A percentile compares a stretch with the other conserved stretches of the same genome.
Evolutionary conservation across 495 filamentous ascomycete genomes (phyloP).

Genomic region (Aspergillus cavernicola): DNA sequence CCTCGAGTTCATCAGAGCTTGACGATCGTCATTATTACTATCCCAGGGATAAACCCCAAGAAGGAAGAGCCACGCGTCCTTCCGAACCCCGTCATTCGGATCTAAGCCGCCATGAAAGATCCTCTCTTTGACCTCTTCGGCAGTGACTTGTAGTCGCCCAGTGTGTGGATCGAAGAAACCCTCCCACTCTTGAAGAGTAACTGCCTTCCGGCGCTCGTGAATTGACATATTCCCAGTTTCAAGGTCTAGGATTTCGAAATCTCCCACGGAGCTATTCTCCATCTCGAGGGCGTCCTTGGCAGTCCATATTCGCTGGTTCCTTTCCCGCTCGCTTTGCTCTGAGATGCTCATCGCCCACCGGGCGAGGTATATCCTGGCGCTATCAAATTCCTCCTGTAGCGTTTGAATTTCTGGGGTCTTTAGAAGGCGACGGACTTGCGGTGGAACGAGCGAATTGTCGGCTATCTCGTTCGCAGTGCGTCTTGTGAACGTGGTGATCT

Average conservation of each 20-base stretch:
- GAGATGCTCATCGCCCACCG: conserved; percentile 98
- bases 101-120: conserved; percentile 94
- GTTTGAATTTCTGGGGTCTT: conserved; percentile 94
- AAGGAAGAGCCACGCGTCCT: conserved; percentile 95
- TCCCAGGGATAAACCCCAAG: conserved; percentile 91
- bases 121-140: conserved; percentile 90
- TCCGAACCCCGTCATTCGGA: conserved; percentile 83
- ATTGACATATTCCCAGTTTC: conserved; percentile 68
- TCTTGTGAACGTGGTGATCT: conserved; percentile 92
- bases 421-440: conserved; percentile 79
- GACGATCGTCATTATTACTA: conserved; percentile 74
- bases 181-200: conserved; percentile 84
- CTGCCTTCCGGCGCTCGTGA: conserved; percentile 66
- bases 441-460: conserved; percentile 83
- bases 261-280: conserved; percentile 88
- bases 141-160: conserved; percentile 70
- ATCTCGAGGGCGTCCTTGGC: conserved; percentile 88
- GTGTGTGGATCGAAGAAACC: conserved; percentile 71
- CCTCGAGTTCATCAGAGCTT: conserved; percentile 74
- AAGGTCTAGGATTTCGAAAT: conserved; percentile 90
- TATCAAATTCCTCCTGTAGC: conserved; percentile 94
- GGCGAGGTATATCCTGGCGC: conserved; percentile 87
- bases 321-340: conserved; percentile 87
- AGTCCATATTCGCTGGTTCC: conserved; percentile 84
- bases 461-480: conserved; percentile 87